Percentiles rank a stretch among this genome's conserved stretches.
phyloP scores from a whole-genome alignment of 495 filamentous ascomycete species.

The Tetracladium setigerum region DNA sequence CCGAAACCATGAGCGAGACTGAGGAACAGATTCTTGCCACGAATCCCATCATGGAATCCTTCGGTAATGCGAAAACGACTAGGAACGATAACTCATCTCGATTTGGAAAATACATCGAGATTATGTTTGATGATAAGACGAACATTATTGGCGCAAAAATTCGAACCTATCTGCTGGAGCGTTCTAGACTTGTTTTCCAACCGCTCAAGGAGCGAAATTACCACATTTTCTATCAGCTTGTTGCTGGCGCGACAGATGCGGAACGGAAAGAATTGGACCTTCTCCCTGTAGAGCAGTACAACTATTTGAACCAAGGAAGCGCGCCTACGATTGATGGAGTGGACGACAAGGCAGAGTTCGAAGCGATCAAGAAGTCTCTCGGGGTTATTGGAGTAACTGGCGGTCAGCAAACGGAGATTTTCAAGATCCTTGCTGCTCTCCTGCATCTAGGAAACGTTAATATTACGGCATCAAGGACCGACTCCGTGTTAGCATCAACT shows the following conservation, averaged over 20 bases:
- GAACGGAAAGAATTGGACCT: constrained; percentile 74
- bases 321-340: constrained; percentile 86
- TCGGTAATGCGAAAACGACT: constrained; percentile 98
- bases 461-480: constrained; percentile 81
- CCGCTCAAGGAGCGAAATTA: constrained; percentile 97
- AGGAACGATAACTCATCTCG: constrained; percentile 98
- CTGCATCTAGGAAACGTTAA: constrained; percentile 95
- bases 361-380: constrained; percentile 77
- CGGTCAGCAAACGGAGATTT: constrained; percentile 72
- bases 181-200: constrained; percentile 96
- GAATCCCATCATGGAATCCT: constrained; percentile 99
- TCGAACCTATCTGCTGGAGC: constrained; percentile 88
- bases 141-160: constrained; percentile 98
- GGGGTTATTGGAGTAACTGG: constrained; percentile 79
- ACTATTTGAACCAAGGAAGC: constrained; percentile 94
- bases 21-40: constrained; percentile 97
- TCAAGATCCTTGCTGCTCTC: constrained; percentile 84
- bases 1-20: constrained; percentile 92
- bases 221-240: constrained; percentile 97
- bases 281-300: constrained; percentile 78
- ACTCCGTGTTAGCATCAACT: constrained; percentile 70
- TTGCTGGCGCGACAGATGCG: constrained; percentile 83
- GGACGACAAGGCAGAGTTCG: constrained; percentile 91
- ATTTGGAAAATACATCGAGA: constrained; percentile 99
- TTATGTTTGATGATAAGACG: constrained; percentile 93